Conservation (phyloP, 2,329 filamentous ascomycete genomes). For the Fusarium compactum region DNA sequence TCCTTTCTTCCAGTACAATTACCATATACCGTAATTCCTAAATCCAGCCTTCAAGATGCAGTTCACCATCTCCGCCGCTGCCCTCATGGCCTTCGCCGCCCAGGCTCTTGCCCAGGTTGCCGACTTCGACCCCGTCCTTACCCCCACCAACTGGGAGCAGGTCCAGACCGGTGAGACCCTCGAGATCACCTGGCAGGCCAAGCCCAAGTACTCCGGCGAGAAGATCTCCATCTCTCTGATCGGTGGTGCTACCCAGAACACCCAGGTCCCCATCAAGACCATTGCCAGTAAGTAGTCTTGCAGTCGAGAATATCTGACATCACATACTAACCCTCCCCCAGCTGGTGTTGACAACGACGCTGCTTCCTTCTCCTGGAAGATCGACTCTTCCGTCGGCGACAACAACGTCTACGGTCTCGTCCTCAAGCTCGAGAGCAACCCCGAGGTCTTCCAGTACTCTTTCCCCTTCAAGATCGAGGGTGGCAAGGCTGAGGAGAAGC, state of each 20-base stretch:
- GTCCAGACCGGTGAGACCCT: slow-evolving; percentile 63
- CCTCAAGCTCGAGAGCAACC: slow-evolving; percentile 63
- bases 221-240: slow-evolving; percentile 67
- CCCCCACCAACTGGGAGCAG: slow-evolving; percentile 58
- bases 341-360: slow-evolving; percentile 59
- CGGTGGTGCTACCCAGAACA: slow-evolving; percentile 60
- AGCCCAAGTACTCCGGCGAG: slow-evolving; percentile 56
- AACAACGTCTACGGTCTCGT: slow-evolving; percentile 68
- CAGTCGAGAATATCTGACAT: too few relatives aligned
- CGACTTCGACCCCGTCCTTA: slow-evolving; percentile 67
- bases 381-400: slow-evolving; percentile 59
- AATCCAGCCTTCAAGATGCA: slow-evolving; percentile 62
- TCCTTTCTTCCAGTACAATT: slow-evolving; percentile 36
- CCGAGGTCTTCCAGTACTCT: slow-evolving; percentile 69
- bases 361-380: slow-evolving; percentile 63
- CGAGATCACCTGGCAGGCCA: slow-evolving; percentile 64
- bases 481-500: slow-evolving; percentile 35
- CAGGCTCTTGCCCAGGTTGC: slow-evolving; percentile 65
- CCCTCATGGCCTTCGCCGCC: slow-evolving; percentile 65
- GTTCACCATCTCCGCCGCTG: slow-evolving; percentile 61
- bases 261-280: slow-evolving; percentile 56
- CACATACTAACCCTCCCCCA: too few relatives aligned
- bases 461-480: slow-evolving; percentile 68
- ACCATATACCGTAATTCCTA: slow-evolving; percentile 42
- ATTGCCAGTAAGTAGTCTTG: slow-evolving; percentile 52